Base-by-base conservation (phyloP, 306 rosid genomes). In the Arachis stenosperma region DNA sequence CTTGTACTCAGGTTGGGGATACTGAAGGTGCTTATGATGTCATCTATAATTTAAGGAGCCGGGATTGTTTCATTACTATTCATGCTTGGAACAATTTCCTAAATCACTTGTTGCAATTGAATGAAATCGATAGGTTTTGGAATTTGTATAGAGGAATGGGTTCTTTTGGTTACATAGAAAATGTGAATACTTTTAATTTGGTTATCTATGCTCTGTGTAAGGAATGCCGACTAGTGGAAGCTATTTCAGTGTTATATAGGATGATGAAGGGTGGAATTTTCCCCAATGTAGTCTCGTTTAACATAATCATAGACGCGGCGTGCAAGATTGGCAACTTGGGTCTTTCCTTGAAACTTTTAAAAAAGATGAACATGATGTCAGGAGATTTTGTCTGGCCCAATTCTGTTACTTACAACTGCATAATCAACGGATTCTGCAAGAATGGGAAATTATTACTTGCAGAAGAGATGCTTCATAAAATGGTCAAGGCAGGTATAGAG, bases 61-160 rank as follows among this genome's bases (percentile, higher is more conserved):
- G 41, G 29, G 83, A 84, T 11, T 75, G 1, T 65, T 70, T 73
- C 74, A 84, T 88, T 39, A 64, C 89, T 2, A 37, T 88, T 78
- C 92, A 88, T 41, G 92, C 89, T 42, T 88, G 89, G 89, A 88
- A 88, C 74, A 88, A 88, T 71, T 83, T 81, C 69, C 69, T 88
- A 7, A 81, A 61, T 63, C 88, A 81, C 52, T 58, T 83, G 6
- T 42, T 88, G 79, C 84, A 83, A 80, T 55, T 81, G 74, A 76
- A 81, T 30, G 79, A 81, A 36, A 67, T 67, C 62, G 71, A 59
- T 83, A 83, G 81, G 55, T 88, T 88, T 57, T 83, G 88, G 92
- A 75, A 22, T 22, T 22, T 22, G 27, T 22, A 22, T 22, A 22
- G 27, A 22, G 27, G 27, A 22, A 22, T 22, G 27, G 27, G 27